Conservation (phyloP, 2,329 filamentous ascomycete species). For the Colletotrichum ledebouriae region DNA sequence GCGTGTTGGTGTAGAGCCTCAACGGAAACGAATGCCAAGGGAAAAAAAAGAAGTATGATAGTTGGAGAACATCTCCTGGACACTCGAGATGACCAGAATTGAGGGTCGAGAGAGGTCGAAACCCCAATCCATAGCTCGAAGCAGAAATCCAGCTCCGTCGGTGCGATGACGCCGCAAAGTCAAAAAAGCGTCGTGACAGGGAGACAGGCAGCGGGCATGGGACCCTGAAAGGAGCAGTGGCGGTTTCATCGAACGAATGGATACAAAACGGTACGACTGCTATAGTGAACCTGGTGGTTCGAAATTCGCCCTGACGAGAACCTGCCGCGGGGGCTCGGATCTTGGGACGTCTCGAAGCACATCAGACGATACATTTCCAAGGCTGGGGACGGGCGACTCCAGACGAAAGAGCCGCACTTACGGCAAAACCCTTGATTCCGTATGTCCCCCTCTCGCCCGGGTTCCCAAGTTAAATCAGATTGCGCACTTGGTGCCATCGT, state of each 20-base stretch:
- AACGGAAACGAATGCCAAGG: conserved; percentile 32
- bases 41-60: conserved; percentile 18
- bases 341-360: conserved; percentile 35
- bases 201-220: conserved; percentile 32
- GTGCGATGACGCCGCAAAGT: conserved; percentile 14
- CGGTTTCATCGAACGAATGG: conserved; percentile 28
- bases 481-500: too few relatives aligned
- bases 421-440: conserved; percentile 1
- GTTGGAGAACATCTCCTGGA: background rate
- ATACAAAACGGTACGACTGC: too few relatives aligned
- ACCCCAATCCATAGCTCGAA: conserved; percentile 16
- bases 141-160: conserved; percentile 31
- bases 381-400: conserved; percentile 19
- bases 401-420: conserved; percentile 6
- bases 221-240: conserved; percentile 32
- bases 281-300: too few relatives aligned
- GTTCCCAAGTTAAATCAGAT: too few relatives aligned
- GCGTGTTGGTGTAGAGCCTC: conserved; percentile 36
- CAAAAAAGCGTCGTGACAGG: conserved; percentile 22
- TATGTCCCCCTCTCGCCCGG: conserved; percentile 1
- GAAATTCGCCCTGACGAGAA: conserved; percentile 1
- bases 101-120: conserved; percentile 13
- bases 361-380: conserved; percentile 36
- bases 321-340: conserved; percentile 27
- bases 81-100: background rate